phyloP scores from a whole-genome alignment of 139 green algal species.

The Haematococcus lacustris region DNA sequence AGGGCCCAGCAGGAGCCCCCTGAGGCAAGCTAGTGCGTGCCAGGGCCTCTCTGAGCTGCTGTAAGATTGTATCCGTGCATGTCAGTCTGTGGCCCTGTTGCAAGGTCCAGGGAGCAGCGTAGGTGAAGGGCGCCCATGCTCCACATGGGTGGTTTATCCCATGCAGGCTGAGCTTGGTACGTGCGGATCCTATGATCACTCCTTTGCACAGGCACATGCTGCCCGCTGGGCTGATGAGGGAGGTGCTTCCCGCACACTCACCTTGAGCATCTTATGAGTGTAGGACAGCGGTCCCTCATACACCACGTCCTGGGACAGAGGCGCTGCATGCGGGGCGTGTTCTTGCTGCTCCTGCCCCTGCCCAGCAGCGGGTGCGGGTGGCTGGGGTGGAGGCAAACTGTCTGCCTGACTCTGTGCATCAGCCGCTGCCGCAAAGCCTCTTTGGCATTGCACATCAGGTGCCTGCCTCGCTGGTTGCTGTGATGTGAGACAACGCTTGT shows the following conservation, averaged over 20 bases:
- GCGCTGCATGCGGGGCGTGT: not conserved
- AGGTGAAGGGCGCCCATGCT: not conserved
- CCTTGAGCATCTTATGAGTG: not conserved
- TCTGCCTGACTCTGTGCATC: too few species aligned
- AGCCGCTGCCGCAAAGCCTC: too few species aligned
- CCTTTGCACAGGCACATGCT: not conserved
- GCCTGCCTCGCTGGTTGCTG: too few species aligned
- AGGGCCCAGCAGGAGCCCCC: too few species aligned
- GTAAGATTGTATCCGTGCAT: not conserved
- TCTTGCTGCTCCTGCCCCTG: not conserved
- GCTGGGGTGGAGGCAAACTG: too few species aligned
- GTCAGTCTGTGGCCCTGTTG: not conserved
- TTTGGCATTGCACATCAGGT: too few species aligned
- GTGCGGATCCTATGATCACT: not conserved
- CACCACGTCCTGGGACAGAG: not conserved
- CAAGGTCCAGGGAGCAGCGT: not conserved
- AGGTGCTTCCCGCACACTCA: not conserved
- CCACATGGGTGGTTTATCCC: not conserved
- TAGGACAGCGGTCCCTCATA: not conserved
- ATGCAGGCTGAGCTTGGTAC: not conserved
- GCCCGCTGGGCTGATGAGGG: not conserved
- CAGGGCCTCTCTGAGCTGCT: too few species aligned
- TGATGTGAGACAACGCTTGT: too few species aligned
- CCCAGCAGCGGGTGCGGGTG: too few species aligned
- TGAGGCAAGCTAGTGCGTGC: too few species aligned